Evolutionary conservation across 306 rosid genomes (phyloP).

Genomic region (Pueraria montana): DNA sequence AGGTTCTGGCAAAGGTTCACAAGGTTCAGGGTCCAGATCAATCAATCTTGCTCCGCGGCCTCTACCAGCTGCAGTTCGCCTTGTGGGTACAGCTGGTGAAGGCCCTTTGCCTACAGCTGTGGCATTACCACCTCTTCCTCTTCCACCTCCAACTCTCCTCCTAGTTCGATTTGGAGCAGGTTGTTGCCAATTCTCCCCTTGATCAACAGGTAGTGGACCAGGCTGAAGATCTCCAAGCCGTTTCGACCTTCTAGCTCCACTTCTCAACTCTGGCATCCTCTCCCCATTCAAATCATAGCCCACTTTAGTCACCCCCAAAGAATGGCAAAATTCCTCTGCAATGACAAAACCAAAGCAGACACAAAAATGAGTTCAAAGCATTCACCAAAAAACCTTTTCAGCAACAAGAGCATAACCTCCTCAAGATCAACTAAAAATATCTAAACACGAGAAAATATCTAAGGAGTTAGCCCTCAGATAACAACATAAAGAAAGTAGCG

Average conservation of each 20-base stretch:
- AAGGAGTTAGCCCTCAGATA: conserved; percentile 41
- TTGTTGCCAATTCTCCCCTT: conserved; percentile 73
- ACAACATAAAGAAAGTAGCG: conserved; percentile 51
- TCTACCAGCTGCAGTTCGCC: conserved; percentile 90
- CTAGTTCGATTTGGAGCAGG: conserved; percentile 77
- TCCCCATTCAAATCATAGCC: conserved; percentile 96
- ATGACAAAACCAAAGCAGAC: conserved; percentile 37
- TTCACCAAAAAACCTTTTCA: conserved; percentile 20
- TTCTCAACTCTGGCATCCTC: conserved; percentile 99
- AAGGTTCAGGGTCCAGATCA: conserved; percentile 86
- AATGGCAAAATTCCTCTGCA: conserved; percentile 52
- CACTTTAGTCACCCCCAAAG: conserved; percentile 53
- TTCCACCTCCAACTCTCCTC: conserved; percentile 86
- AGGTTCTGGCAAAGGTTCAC: conserved; percentile 71
- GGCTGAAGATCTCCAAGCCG: conserved; percentile 96
- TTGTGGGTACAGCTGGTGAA: conserved; percentile 78
- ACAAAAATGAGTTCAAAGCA: conserved; percentile 31
- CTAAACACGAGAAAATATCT: conserved; percentile 25
- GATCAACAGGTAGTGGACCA: conserved; percentile 72
- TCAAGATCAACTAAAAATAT: conserved; percentile 28
- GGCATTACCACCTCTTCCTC: conserved; percentile 92
- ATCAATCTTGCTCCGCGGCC: conserved; percentile 91
- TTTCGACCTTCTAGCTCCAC: conserved; percentile 96
- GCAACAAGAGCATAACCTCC: conserved; percentile 39
- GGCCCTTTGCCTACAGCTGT: conserved; percentile 81